Base-by-base conservation (phyloP, 495 filamentous ascomycete species). In the Letharia lupina region DNA sequence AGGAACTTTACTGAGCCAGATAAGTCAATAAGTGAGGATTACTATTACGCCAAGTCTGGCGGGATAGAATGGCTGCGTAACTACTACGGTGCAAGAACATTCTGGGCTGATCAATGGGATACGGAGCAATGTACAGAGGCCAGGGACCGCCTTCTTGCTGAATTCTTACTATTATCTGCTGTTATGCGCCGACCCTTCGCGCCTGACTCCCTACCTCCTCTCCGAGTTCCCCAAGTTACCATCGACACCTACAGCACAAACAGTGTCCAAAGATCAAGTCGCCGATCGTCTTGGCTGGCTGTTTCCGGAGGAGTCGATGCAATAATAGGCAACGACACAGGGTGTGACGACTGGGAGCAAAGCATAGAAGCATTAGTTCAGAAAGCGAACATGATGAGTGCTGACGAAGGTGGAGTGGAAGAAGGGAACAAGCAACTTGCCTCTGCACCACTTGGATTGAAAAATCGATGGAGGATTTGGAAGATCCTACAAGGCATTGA, bases 191-290 rank as follows among this genome's bases (percentile, higher is more conserved):
- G 63, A 65, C 37, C 63, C 63, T 59, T 40, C 63, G 20, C 23
- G 52, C 20, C 5, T 65, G 23, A 16, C 12, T 11, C 60, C 63
- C 12, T 65, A 42, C 63, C 35, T 65, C 12, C 8, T 86, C 81
- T 63, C 61, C 28, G 39, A 63, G 42, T 18, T 40, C 23, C 61
- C 15, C n/a, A 47, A 28, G 13, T 2, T 3, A 10, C 23, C 42
- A 45, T 40, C 15, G 10, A 59, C 33, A 20, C 0, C 0, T 37
- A 9, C 33, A 33, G 33, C 56, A 37, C 56, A 59, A 37, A 9
- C 7, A 28, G 23, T 28, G 1, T 28, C 23, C 23, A 28, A 28
- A 28, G 23, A 28, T 28, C 23, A 28, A 28, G 23, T 28, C 23
- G 23, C 23, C 23, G 23, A 28, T 28, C 23, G 23, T 28, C 23